Conservation (phyloP, 352 stramenopile species). For the Phytophthora megakarya region DNA sequence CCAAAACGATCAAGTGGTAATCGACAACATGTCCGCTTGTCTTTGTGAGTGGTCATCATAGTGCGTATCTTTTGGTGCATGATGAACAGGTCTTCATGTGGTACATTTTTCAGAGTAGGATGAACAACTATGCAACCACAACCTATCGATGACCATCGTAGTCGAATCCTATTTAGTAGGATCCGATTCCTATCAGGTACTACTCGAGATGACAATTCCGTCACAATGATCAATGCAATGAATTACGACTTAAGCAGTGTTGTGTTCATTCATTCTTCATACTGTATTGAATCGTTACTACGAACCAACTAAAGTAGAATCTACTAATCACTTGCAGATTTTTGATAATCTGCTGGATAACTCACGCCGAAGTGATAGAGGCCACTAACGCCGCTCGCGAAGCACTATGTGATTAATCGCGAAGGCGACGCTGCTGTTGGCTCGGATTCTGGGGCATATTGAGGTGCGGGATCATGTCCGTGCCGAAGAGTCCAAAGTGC, state of each 20-base stretch:
- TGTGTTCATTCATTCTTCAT: too few species aligned
- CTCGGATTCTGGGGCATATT: constrained; percentile 36
- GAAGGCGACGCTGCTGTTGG: constrained; percentile 20
- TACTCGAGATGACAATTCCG: too few species aligned
- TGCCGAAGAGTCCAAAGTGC: constrained; percentile 56
- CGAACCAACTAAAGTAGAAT: not conserved
- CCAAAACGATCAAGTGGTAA: not conserved
- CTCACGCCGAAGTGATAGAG: not conserved
- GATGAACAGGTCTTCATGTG: constrained; percentile 20
- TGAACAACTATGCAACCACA: constrained; percentile 14
- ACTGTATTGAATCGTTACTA: constrained; percentile 4
- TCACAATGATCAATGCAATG: too few species aligned
- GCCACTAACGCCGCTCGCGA: not conserved
- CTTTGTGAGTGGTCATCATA: constrained; percentile 19
- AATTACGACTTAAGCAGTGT: too few species aligned
- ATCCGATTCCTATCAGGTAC: too few species aligned
- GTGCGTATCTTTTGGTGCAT: not conserved
- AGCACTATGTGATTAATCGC: constrained; percentile 1
- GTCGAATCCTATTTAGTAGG: too few species aligned
- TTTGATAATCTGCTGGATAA: not conserved
- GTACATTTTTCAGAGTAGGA: not conserved
- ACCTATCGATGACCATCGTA: constrained; percentile 5
- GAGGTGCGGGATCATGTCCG: constrained; percentile 45
- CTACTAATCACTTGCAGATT: constrained; percentile 7
- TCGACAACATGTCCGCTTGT: not conserved